phyloP scores from a whole-genome alignment of 192 early-diverging fungal species.

The Lobulomyces angularis region DNA sequence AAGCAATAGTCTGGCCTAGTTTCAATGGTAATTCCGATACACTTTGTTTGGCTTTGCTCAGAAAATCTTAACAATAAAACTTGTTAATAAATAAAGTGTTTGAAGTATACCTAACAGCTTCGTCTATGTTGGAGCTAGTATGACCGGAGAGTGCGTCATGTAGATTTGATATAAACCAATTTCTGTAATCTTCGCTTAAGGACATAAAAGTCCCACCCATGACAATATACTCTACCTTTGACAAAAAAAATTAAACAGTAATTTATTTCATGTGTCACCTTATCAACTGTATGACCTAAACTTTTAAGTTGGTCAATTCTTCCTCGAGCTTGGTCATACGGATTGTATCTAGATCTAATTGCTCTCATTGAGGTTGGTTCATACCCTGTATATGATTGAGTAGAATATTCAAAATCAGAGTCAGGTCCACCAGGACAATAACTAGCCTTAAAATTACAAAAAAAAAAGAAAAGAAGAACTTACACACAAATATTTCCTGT shows the following conservation, averaged over 20 bases:
- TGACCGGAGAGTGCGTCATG: conserved; percentile 94
- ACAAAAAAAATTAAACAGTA: not conserved
- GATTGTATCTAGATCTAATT: conserved; percentile 94
- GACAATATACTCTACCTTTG: conserved; percentile 82
- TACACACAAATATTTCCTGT: conserved; percentile 98
- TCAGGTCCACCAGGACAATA: conserved; percentile 97
- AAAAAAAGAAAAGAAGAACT: conserved; percentile 10
- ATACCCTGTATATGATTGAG: conserved; percentile 99
- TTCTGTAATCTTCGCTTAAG: conserved; percentile 82
- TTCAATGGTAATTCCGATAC: conserved; percentile 99
- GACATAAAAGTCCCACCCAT: conserved; percentile 99
- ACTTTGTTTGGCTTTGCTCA: conserved; percentile 91
- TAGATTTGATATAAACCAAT: conserved; percentile 95
- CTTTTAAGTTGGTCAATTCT: conserved; percentile 87
- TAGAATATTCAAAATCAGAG: conserved; percentile 99
- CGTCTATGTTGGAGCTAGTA: conserved; percentile 80
- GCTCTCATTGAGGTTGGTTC: conserved; percentile 99
- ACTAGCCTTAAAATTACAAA: conserved; percentile 10
- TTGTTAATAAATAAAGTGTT: not conserved
- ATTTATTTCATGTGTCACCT: conserved; percentile 28
- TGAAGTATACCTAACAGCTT: conserved; percentile 68
- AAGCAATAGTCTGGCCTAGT: conserved; percentile 96
- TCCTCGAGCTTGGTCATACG: conserved; percentile 87
- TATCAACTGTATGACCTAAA: conserved; percentile 93
- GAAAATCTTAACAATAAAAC: conserved; percentile 50